Percentiles rank a stretch among this genome's conserved stretches.
Evolutionary conservation across 257 asterid species (phyloP).

Genomic region (Solanum arcanum): DNA sequence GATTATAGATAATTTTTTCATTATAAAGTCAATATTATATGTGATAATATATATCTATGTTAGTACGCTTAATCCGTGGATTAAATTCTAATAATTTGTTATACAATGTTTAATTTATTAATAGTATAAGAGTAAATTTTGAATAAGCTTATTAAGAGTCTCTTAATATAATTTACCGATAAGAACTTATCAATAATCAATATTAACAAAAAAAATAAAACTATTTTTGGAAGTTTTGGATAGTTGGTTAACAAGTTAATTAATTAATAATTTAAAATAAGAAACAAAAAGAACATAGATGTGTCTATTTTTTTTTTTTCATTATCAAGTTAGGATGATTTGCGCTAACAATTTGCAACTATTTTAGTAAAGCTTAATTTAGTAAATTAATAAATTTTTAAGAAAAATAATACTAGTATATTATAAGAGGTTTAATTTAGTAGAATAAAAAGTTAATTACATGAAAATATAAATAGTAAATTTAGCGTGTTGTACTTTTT

Average conservation of each 20-base stretch:
- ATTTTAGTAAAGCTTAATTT: background rate
- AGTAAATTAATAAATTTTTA: background rate
- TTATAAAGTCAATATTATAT: background rate
- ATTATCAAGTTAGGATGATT: background rate
- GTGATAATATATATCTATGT: background rate
- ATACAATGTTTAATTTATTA: background rate
- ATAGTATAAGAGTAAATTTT: background rate
- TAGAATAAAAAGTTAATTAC: background rate
- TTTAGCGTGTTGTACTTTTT: background rate
- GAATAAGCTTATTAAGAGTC: background rate
- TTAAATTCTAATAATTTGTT: background rate
- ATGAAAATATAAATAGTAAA: background rate
- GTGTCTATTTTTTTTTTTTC: background rate
- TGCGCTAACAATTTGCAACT: background rate
- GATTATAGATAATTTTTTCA: background rate
- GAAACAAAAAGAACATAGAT: background rate
- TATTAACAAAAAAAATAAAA: background rate
- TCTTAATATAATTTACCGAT: background rate
- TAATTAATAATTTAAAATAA: background rate
- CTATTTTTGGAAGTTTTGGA: background rate
- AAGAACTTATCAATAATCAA: background rate
- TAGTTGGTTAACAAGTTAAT: background rate
- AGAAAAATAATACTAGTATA: background rate
- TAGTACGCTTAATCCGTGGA: background rate
- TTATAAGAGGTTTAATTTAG: background rate